Conservation (phyloP, 306 rosid species). For the Lupinus albus region DNA sequence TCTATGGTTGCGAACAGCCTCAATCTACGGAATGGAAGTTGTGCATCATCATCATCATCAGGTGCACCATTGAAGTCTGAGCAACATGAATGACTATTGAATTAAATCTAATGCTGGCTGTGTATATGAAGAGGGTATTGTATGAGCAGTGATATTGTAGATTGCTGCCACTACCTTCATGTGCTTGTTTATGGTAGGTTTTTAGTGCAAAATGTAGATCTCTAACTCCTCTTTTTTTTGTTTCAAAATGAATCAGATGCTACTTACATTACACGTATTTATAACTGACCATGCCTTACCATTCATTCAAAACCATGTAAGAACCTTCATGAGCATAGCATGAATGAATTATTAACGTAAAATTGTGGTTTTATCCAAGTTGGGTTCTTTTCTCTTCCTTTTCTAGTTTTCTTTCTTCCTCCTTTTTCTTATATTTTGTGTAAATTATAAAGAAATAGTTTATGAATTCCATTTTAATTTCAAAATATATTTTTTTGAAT, state of each 20-base stretch:
- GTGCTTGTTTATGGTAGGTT: constrained; percentile 45
- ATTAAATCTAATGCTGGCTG: constrained; percentile 23
- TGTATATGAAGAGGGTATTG: constrained; percentile 56
- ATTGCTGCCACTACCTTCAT: constrained; percentile 77
- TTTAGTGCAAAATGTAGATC: constrained; percentile 46
- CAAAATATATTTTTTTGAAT: too few species aligned
- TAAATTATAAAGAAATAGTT: too few species aligned
- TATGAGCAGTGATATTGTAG: constrained; percentile 76
- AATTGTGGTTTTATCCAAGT: too few species aligned
- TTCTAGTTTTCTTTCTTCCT: too few species aligned
- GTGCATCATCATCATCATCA: constrained; percentile 76
- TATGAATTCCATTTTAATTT: too few species aligned
- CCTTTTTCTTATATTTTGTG: too few species aligned
- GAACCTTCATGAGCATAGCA: too few species aligned
- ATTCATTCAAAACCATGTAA: too few species aligned
- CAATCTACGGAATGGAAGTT: constrained; percentile 80
- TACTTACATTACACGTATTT: not conserved
- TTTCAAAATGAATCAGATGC: not conserved
- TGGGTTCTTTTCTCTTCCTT: too few species aligned
- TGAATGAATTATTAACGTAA: too few species aligned
- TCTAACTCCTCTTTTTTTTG: not conserved
- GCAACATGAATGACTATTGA: constrained; percentile 54
- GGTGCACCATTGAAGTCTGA: constrained; percentile 79
- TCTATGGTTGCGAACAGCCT: constrained; percentile 95
- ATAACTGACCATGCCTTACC: too few species aligned